A percentile compares a stretch with the other conserved stretches of the same genome.
phyloP scores from a whole-genome alignment of 345 rosid genomes.

The Kernera saxatilis region DNA sequence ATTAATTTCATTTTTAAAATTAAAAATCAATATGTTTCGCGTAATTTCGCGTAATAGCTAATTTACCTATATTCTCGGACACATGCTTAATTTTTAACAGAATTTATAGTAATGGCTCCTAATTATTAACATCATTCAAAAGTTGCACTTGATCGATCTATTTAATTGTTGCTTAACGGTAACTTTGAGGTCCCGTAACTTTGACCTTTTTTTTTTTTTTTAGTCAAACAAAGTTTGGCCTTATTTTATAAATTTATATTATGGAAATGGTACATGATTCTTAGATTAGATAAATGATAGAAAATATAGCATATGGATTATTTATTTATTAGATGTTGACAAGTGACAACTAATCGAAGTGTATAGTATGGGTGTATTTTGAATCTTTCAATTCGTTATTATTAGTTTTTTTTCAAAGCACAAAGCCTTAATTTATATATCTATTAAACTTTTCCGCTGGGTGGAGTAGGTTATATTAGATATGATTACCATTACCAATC shows the following conservation, averaged over 20 bases:
- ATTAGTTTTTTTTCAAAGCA: neutral
- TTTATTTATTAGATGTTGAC: neutral
- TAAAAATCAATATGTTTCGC: neutral
- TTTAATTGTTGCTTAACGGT: neutral
- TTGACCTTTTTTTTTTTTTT: too few species aligned
- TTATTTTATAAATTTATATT: neutral
- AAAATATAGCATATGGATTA: neutral
- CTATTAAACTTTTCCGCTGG: neutral
- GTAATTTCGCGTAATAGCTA: neutral
- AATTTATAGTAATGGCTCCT: neutral
- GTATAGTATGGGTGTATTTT: neutral
- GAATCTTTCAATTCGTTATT: neutral
- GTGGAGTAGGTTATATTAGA: conserved; percentile 8
- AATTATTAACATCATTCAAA: neutral
- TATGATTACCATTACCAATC: neutral
- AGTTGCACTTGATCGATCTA: neutral
- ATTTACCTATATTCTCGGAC: too few species aligned
- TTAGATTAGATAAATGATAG: too few species aligned
- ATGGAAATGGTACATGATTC: neutral
- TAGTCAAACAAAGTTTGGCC: too few species aligned
- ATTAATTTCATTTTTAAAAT: neutral
- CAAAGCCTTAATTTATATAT: neutral
- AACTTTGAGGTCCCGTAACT: too few species aligned
- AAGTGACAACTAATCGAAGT: neutral
- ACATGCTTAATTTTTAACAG: neutral